Conservation (phyloP, 345 rosid species). For the Adansonia digitata region DNA sequence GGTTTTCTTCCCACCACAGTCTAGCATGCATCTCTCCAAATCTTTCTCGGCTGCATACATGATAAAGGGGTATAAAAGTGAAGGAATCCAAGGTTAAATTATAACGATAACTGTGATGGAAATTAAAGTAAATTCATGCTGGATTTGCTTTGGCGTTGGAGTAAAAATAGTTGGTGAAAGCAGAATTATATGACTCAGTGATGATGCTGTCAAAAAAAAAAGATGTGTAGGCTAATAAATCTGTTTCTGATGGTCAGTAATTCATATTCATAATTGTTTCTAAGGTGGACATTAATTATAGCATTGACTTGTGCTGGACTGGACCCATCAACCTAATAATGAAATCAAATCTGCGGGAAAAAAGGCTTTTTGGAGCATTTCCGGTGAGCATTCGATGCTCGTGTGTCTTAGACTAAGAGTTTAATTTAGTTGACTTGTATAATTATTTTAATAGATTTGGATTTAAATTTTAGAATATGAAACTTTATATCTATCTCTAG, state of each 20-base stretch:
- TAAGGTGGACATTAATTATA: conserved; percentile 17
- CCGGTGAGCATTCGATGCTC: background rate
- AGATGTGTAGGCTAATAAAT: background rate
- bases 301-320: conserved; percentile 10
- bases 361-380: conserved; percentile 4
- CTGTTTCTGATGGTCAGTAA: conserved; percentile 11
- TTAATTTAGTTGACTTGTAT: too few species aligned
- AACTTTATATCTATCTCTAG: too few species aligned
- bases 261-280: conserved; percentile 16
- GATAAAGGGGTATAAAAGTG: too few species aligned
- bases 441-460: too few species aligned
- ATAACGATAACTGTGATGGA: background rate
- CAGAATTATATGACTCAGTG: conserved; percentile 15
- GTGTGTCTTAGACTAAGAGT: background rate
- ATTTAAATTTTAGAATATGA: too few species aligned
- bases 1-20: conserved; percentile 97
- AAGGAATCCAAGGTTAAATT: too few species aligned
- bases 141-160: background rate
- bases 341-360: background rate
- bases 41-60: conserved; percentile 90
- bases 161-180: conserved; percentile 5
- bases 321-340: conserved; percentile 15
- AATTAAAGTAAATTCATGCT: conserved; percentile 1
- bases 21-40: conserved; percentile 96
- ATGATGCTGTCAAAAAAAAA: conserved; percentile 6